Percentiles rank a stretch among this genome's conserved stretches.
Conservation (phyloP, 2,329 filamentous ascomycete genomes). For the Diaporthe nobilis region DNA sequence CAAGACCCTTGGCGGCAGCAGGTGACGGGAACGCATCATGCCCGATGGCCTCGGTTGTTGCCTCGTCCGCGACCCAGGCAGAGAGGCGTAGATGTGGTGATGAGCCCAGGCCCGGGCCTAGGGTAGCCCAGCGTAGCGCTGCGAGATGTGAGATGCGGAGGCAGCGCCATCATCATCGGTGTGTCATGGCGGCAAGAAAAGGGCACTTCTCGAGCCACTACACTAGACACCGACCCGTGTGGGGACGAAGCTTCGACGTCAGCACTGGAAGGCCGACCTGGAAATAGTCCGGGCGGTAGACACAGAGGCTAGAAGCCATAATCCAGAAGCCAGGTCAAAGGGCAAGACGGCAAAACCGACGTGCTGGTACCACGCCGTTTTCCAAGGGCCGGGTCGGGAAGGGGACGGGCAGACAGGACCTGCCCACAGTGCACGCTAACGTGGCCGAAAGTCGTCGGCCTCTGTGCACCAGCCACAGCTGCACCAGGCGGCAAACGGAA, state of each 20-base stretch:
- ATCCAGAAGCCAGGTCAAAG: slow-evolving; percentile 5
- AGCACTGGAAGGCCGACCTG: slow-evolving; percentile 25
- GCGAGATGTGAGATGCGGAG: neutral
- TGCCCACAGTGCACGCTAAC: slow-evolving; percentile 18
- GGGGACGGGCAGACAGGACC: neutral
- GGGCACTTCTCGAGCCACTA: slow-evolving; percentile 8
- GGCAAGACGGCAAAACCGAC: slow-evolving; percentile 26
- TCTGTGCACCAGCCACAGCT: slow-evolving; percentile 24
- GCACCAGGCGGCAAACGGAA: slow-evolving; percentile 12
- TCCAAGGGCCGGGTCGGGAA: slow-evolving; percentile 36
- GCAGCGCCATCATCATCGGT: slow-evolving; percentile 20
- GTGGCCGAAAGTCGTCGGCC: slow-evolving; percentile 38
- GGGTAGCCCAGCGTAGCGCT: slow-evolving; percentile 23
- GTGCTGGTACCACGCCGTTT: slow-evolving; percentile 31
- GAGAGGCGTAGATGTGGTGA: neutral
- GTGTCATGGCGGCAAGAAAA: slow-evolving; percentile 36
- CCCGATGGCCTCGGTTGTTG: slow-evolving; percentile 15
- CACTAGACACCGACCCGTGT: slow-evolving; percentile 9
- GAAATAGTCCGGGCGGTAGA: neutral
- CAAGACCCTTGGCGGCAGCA: slow-evolving; percentile 32
- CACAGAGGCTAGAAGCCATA: slow-evolving; percentile 1
- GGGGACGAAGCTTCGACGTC: slow-evolving; percentile 34
- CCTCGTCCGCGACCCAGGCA: slow-evolving; percentile 22
- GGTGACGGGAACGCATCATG: slow-evolving; percentile 7
- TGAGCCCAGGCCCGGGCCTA: neutral